A percentile compares a stretch with the other conserved stretches of the same genome.
These are phyloP conservation scores for Kappamyces sp. DNA, from an alignment of 192 early-diverging fungal genomes.

Conservation along the genomic window DNA sequence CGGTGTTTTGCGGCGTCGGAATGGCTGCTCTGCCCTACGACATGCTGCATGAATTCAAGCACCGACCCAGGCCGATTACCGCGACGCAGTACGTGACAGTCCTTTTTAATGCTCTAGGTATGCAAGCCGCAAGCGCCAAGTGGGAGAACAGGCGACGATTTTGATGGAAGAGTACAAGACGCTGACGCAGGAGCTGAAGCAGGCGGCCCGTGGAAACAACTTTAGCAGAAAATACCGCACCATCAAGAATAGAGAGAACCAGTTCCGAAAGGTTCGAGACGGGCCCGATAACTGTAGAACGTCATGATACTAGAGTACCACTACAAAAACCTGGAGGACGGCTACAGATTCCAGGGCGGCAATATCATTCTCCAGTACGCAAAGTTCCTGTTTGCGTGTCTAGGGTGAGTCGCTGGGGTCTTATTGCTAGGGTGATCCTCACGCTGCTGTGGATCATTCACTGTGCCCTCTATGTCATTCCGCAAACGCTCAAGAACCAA, in stretches of 20 bases:
- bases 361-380: slow-evolving; percentile 44
- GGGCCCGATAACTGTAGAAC: slow-evolving; percentile 27
- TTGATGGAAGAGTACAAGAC: slow-evolving; percentile 46
- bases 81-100: slow-evolving; percentile 30
- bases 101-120: slow-evolving; percentile 23
- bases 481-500: slow-evolving; percentile 26
- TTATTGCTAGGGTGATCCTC: slow-evolving; percentile 33
- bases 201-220: slow-evolving; percentile 26
- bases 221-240: slow-evolving; percentile 32
- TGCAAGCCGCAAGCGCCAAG: slow-evolving; percentile 41
- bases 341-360: slow-evolving; percentile 47
- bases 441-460: slow-evolving; percentile 55
- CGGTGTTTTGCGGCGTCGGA: slow-evolving; percentile 55
- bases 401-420: slow-evolving; percentile 30
- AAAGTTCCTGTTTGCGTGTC: slow-evolving; percentile 36
- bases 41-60: slow-evolving; percentile 44
- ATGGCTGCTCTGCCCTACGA: slow-evolving; percentile 48
- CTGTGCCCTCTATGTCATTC: slow-evolving; percentile 49
- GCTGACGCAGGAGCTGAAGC: slow-evolving; percentile 42
- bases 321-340: slow-evolving; percentile 47
- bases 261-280: slow-evolving; percentile 43
- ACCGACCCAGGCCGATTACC: slow-evolving; percentile 51
- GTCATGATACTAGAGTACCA: slow-evolving; percentile 53
- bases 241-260: slow-evolving; percentile 42
- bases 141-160: slow-evolving; percentile 43